A percentile compares a stretch with the other conserved stretches of the same genome.
Conservation (phyloP, 176 grass and related monocot genomes). For the Aegilops sharonensis region DNA sequence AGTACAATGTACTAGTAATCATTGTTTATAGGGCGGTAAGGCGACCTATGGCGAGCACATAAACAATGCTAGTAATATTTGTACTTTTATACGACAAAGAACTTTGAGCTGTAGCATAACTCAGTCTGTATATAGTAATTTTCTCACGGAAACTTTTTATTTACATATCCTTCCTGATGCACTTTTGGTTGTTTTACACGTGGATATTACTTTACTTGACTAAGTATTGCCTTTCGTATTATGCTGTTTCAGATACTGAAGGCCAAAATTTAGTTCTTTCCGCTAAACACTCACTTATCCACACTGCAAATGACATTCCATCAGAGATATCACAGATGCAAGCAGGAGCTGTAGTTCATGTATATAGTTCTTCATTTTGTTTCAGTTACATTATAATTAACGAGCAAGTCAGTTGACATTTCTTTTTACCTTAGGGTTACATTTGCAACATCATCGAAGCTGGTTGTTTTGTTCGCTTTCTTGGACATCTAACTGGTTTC, state of each 20-base stretch:
- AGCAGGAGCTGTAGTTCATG: slow-evolving; percentile 57
- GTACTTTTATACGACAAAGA: not conserved
- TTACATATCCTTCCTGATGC: not conserved
- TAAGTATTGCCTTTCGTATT: slow-evolving; percentile 26
- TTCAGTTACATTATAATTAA: slow-evolving; percentile 1
- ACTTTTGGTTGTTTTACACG: not conserved
- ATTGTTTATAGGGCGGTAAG: too few species aligned
- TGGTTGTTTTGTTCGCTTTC: slow-evolving; percentile 96
- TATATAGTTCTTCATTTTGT: slow-evolving; percentile 53
- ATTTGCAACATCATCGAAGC: slow-evolving; percentile 92
- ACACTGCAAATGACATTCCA: slow-evolving; percentile 63
- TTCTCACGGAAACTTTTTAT: not conserved
- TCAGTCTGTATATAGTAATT: slow-evolving; percentile 9
- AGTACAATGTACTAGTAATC: not conserved
- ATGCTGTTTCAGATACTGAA: slow-evolving; percentile 66
- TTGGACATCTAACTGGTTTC: slow-evolving; percentile 92
- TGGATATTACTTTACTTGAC: not conserved
- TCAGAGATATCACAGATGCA: slow-evolving; percentile 63
- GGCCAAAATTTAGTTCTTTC: slow-evolving; percentile 84
- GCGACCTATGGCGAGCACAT: too few species aligned
- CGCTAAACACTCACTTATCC: slow-evolving; percentile 84
- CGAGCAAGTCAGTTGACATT: slow-evolving; percentile 18
- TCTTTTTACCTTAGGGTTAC: slow-evolving; percentile 68
- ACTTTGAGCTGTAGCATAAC: not conserved
- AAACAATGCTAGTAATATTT: not conserved